Evolutionary conservation across 768 basidiomycete species (phyloP).

Genomic region (Mycena alexandri): DNA sequence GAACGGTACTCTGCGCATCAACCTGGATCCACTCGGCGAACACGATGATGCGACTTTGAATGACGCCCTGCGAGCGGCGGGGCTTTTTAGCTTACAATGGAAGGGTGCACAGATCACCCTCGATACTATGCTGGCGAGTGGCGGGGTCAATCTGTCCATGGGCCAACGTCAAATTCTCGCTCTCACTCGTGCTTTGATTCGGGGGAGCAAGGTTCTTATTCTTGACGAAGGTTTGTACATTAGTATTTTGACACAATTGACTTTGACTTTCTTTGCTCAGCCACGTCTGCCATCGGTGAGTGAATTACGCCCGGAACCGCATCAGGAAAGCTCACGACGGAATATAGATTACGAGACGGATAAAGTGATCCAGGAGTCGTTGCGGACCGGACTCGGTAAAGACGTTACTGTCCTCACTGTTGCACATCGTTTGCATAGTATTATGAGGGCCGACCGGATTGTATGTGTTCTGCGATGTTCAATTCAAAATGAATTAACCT

Average conservation of each 20-base stretch:
- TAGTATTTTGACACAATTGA: slow-evolving; percentile 12
- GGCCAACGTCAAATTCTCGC: slow-evolving; percentile 54
- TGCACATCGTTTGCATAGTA: slow-evolving; percentile 38
- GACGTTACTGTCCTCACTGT: slow-evolving; percentile 52
- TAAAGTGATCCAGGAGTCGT: slow-evolving; percentile 54
- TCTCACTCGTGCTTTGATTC: slow-evolving; percentile 63
- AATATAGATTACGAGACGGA: slow-evolving; percentile 57
- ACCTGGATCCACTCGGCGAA: slow-evolving; percentile 58
- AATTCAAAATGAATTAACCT: background rate
- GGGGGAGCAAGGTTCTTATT: slow-evolving; percentile 66
- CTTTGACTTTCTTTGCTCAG: background rate
- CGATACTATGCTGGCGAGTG: slow-evolving; percentile 22
- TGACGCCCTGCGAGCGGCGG: slow-evolving; percentile 47
- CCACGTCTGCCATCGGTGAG: slow-evolving; percentile 33
- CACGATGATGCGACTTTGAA: slow-evolving; percentile 53
- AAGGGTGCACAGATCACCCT: slow-evolving; percentile 16
- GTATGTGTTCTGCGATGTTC: slow-evolving; percentile 21
- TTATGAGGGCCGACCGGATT: slow-evolving; percentile 43
- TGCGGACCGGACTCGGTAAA: slow-evolving; percentile 51
- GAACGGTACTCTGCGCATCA: slow-evolving; percentile 54
- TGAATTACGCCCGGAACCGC: background rate
- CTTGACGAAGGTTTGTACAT: slow-evolving; percentile 30
- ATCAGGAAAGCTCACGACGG: background rate
- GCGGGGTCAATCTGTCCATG: slow-evolving; percentile 18
- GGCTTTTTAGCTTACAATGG: slow-evolving; percentile 37